Percentiles rank a stretch among this genome's conserved stretches.
phyloP scores from a whole-genome alignment of 176 grass and related monocot species.

The Lolium multiflorum region DNA sequence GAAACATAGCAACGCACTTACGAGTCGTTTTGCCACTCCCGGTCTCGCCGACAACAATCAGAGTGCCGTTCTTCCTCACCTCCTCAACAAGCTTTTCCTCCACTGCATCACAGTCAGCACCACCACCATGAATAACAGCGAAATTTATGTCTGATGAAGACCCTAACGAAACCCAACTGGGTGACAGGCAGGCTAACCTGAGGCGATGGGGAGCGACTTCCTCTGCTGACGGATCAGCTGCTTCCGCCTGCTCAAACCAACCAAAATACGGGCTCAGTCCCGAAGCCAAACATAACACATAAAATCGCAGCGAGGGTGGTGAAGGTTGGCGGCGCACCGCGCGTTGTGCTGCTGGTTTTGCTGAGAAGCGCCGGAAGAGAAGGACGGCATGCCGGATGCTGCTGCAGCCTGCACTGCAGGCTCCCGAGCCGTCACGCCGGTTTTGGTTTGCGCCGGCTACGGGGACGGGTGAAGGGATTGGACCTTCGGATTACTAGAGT shows the following conservation, averaged over 20 bases:
- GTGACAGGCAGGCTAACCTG: slow-evolving; percentile 42
- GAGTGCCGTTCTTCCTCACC: slow-evolving; percentile 76
- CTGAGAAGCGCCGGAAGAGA: slow-evolving; percentile 29
- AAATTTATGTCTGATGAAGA: not conserved
- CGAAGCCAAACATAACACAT: not conserved
- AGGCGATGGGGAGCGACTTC: slow-evolving; percentile 80
- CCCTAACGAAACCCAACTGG: not conserved
- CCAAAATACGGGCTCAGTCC: slow-evolving; percentile 31
- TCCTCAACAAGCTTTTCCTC: slow-evolving; percentile 84
- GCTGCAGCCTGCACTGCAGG: not conserved
- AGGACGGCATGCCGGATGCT: slow-evolving; percentile 46
- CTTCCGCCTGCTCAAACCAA: slow-evolving; percentile 53
- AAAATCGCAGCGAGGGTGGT: not conserved
- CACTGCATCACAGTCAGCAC: slow-evolving; percentile 43
- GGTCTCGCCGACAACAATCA: slow-evolving; percentile 91
- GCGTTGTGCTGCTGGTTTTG: slow-evolving; percentile 50
- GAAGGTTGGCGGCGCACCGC: slow-evolving; percentile 28
- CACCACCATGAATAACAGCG: not conserved
- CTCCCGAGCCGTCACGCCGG: not conserved
- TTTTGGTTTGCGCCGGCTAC: too few relatives aligned
- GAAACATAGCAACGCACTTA: slow-evolving; percentile 44
- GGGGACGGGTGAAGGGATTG: not conserved
- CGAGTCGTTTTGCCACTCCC: slow-evolving; percentile 85
- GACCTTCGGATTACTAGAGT: not conserved
- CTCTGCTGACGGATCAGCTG: slow-evolving; percentile 72